phyloP scores from a whole-genome alignment of 2,329 filamentous ascomycete genomes.

The Epichloe baconii region DNA sequence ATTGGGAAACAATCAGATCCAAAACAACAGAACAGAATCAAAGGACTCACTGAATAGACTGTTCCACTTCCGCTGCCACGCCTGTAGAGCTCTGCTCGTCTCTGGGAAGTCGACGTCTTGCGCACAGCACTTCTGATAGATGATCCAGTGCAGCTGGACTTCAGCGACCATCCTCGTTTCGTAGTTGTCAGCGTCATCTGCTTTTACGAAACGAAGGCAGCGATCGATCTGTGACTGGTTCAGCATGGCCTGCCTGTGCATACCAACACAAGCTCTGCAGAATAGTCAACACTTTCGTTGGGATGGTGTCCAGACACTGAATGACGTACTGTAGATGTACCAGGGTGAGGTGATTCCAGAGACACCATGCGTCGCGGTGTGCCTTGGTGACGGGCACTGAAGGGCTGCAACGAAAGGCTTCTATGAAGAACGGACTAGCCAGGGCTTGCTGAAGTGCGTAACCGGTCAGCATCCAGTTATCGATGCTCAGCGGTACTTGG shows the following conservation, averaged over 20 bases:
- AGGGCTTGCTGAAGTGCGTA: slow-evolving; percentile 15
- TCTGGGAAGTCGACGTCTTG: slow-evolving; percentile 5
- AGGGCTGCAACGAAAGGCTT: background rate
- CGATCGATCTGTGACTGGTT: slow-evolving; percentile 11
- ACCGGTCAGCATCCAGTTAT: slow-evolving; percentile 15
- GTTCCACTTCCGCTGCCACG: slow-evolving; percentile 13
- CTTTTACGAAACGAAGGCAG: slow-evolving; percentile 8
- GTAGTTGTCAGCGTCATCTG: slow-evolving; percentile 10
- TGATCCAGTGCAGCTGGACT: slow-evolving; percentile 16
- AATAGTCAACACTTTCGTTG: background rate
- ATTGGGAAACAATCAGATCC: too few relatives aligned
- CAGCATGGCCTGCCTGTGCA: slow-evolving; percentile 11
- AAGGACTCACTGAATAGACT: slow-evolving; percentile 7
- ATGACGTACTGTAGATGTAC: slow-evolving; percentile 15
- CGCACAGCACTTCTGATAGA: slow-evolving; percentile 11
- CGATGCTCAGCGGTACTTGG: slow-evolving; percentile 14
- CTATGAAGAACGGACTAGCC: slow-evolving; percentile 11
- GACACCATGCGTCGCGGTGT: slow-evolving; percentile 9
- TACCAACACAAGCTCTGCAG: slow-evolving; percentile 15
- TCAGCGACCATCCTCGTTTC: slow-evolving; percentile 17
- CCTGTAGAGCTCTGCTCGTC: slow-evolving; percentile 5
- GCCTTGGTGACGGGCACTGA: background rate
- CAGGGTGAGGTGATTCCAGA: slow-evolving; percentile 17
- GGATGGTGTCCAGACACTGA: too few relatives aligned
- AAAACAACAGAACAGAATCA: too few relatives aligned